phyloP scores from a whole-genome alignment of 2,329 filamentous ascomycete species.

The Epichloe scottii region DNA sequence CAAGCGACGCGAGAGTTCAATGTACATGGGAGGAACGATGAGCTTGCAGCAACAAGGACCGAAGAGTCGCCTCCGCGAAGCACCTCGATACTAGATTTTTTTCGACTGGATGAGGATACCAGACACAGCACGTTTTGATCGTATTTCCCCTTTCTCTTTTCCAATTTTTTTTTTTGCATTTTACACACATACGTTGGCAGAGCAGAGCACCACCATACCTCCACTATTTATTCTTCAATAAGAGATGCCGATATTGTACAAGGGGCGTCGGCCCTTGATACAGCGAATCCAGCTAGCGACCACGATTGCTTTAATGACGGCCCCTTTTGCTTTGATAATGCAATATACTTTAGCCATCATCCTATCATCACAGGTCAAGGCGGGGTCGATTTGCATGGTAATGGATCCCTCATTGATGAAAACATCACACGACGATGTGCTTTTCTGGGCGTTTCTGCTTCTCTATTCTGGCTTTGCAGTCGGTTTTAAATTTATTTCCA shows the following conservation, averaged over 20 bases:
- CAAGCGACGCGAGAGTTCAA: slow-evolving; percentile 46
- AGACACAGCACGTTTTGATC: not conserved
- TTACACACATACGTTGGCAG: not conserved
- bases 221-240: slow-evolving; percentile 12
- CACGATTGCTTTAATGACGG: not conserved
- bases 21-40: slow-evolving; percentile 39
- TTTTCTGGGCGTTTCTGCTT: not conserved
- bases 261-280: not conserved
- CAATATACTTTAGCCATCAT: not conserved
- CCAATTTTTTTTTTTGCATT: not conserved
- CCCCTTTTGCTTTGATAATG: not conserved
- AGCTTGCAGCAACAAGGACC: slow-evolving; percentile 37
- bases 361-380: not conserved
- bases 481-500: no score
- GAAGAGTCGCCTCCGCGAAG: slow-evolving; percentile 41
- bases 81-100: slow-evolving; percentile 27
- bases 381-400: not conserved
- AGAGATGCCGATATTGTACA: not conserved
- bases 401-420: not conserved
- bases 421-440: not conserved
- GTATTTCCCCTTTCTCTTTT: not conserved
- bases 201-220: slow-evolving; percentile 15
- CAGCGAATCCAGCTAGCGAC: not conserved
- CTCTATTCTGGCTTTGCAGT: not conserved
- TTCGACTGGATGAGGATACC: not conserved